These are phyloP conservation scores for Botrytis tulipae DNA, from an alignment of 2,329 filamentous ascomycete genomes.

Conservation along the genomic window DNA sequence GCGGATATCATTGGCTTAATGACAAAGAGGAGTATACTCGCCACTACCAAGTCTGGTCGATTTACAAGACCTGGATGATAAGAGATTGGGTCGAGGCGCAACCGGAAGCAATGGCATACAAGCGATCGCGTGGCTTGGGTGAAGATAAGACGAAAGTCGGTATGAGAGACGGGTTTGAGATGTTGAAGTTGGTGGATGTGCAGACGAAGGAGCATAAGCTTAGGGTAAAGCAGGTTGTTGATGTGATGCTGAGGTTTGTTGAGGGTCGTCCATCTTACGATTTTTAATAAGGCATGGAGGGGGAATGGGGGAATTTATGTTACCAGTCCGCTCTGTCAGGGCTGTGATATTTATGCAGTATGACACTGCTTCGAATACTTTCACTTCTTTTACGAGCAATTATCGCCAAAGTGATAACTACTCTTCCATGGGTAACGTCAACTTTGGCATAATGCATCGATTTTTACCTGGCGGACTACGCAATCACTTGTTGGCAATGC, in stretches of 20 bases:
- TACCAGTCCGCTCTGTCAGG: neutral
- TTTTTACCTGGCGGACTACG: neutral
- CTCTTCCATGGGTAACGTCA: neutral
- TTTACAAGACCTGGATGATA: neutral
- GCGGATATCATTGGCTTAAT: neutral
- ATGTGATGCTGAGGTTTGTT: neutral
- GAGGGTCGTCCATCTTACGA: too few relatives aligned
- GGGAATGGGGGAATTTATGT: neutral
- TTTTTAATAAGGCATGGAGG: too few relatives aligned
- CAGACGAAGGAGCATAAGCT: neutral
- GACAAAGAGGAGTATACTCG: rapidly evolving
- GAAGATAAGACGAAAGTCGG: neutral
- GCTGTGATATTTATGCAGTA: neutral
- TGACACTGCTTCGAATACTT: neutral
- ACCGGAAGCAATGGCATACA: neutral
- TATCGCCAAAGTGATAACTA: rapidly evolving
- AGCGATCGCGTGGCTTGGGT: neutral
- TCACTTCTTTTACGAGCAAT: neutral
- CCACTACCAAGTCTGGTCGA: neutral
- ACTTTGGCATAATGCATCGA: neutral
- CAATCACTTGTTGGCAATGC: neutral
- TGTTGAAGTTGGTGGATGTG: neutral
- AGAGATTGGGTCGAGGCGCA: slow-evolving; percentile 8
- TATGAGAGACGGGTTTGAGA: neutral
- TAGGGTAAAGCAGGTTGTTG: neutral